These are phyloP conservation scores for Chlamydomonas eustigma DNA, from an alignment of 139 green algal genomes.

Conservation along the genomic window DNA sequence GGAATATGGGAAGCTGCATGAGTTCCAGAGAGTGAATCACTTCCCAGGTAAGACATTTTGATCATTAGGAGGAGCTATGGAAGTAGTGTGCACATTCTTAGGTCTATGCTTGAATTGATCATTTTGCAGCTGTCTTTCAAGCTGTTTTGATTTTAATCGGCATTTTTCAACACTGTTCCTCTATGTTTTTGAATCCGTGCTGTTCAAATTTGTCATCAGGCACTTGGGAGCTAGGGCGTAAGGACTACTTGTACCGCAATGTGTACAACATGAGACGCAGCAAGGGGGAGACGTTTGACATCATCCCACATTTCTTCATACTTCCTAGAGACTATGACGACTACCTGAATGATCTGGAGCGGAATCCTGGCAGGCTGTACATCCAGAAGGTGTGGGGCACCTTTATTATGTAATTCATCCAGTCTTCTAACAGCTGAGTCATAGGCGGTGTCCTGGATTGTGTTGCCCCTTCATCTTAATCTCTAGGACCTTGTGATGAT, in stretches of 20 bases:
- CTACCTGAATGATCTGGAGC: slow-evolving; percentile 41
- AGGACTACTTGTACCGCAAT: slow-evolving; percentile 59
- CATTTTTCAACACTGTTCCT: too few species aligned
- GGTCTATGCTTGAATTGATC: too few species aligned
- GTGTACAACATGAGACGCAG: slow-evolving; percentile 28
- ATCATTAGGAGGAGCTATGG: neutral
- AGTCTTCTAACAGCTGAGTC: too few species aligned
- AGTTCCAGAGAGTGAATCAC: slow-evolving; percentile 62
- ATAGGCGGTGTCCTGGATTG: too few species aligned
- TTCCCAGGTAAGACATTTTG: slow-evolving; percentile 43
- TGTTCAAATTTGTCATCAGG: slow-evolving; percentile 29
- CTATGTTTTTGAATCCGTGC: too few species aligned
- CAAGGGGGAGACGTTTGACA: slow-evolving; percentile 41
- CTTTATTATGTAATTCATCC: too few species aligned
- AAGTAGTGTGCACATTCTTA: neutral
- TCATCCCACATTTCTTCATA: slow-evolving; percentile 60
- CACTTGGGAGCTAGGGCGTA: slow-evolving; percentile 71
- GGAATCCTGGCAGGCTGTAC: slow-evolving; percentile 45
- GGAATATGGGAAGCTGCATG: slow-evolving; percentile 25
- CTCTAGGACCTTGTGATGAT: too few species aligned
- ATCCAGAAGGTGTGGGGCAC: slow-evolving; percentile 44
- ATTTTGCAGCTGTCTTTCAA: too few species aligned
- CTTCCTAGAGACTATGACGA: slow-evolving; percentile 57
- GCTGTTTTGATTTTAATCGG: too few species aligned
- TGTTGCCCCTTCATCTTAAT: too few species aligned